Base-by-base conservation (phyloP, 805 yeast genomes). In the Candida ovalis region DNA sequence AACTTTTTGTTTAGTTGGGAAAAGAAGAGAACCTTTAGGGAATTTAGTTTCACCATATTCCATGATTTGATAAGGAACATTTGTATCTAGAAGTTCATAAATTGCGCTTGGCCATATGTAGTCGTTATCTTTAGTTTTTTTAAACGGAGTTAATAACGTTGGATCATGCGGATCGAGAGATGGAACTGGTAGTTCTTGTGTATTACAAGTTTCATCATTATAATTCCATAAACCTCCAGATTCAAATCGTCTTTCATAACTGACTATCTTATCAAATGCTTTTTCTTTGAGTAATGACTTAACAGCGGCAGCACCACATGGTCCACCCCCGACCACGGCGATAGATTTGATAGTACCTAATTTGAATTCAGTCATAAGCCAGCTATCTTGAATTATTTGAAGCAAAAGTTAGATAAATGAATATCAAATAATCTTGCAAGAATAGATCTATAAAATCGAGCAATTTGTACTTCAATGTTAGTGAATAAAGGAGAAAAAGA, bases 141-240 rank as follows among this genome's bases (percentile, higher is more conserved):
- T 44, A 22, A 48, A 48, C 2, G 61, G 57, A 10, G 45, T 44
- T 23, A 32, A n/a, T 4, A 48, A 42, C 13, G 40, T n/a, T 17
- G 40, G 42, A 24, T 41, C 27, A 30, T 50, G 54, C 8, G 71
- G 64, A 32, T 64, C 58, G n/a, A 53, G 53, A 2, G 72, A 51
- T 56, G 71, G 68, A 56, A 68, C 55, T 47, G 51, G 52, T 21
- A 46, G 22, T 4, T 47, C 45, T 23, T 42, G 40, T 2, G 47
- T 38, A 6, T 46, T 42, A 36, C 48, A 50, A 17, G 42, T 53
- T 42, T 40, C 68, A 46, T 61, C 70, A 47, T 70, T 73, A 58
- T 78, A 84, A 60, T 81, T 77, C 96, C 96, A 88, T 8, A 88
- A 68, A 0, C 96, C 96, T 13, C 96, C 96, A n/a, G 77, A 61